A percentile compares a stretch with the other conserved stretches of the same genome.
Conservation (phyloP, 345 rosid species). For the Xanthoceras sorbifolium region DNA sequence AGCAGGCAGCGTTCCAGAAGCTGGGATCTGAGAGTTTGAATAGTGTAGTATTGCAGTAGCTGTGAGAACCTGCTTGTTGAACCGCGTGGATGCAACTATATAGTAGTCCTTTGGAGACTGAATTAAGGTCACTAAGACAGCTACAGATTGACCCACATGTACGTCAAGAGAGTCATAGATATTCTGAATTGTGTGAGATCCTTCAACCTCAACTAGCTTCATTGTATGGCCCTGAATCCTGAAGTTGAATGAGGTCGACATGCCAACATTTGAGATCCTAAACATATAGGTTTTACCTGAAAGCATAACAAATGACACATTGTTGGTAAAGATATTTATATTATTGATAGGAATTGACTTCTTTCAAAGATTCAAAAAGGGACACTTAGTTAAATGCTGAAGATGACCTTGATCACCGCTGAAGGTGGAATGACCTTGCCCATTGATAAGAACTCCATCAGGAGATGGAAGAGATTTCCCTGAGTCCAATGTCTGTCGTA, state of each 20-base stretch:
- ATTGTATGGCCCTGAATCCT: conserved; percentile 80
- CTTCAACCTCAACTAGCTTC: conserved; percentile 92
- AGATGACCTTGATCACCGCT: conserved; percentile 61
- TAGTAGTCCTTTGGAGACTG: conserved; percentile 81
- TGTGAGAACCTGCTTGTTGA: conserved; percentile 41
- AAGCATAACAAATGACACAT: conserved; percentile 7
- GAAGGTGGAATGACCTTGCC: conserved; percentile 51
- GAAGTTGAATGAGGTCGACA: conserved; percentile 68
- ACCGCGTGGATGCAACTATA: conserved; percentile 75
- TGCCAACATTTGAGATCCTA: conserved; percentile 84
- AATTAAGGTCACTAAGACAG: conserved; percentile 71
- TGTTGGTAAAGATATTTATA: conserved; percentile 7
- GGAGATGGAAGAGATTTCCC: conserved; percentile 71
- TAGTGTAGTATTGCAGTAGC: conserved; percentile 69
- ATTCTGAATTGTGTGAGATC: conserved; percentile 75
- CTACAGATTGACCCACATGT: conserved; percentile 85
- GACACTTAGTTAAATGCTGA: neutral
- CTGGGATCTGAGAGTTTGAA: conserved; percentile 54
- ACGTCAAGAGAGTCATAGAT: conserved; percentile 80
- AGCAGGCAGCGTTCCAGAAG: conserved; percentile 66
- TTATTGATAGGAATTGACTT: neutral
- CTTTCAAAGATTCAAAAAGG: neutral
- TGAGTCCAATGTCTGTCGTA: conserved; percentile 58
- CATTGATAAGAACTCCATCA: conserved; percentile 66
- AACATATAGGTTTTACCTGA: conserved; percentile 88